These are phyloP conservation scores for Colletotrichum sp. DNA, from an alignment of 2,329 filamentous ascomycete species.

Conservation along the genomic window DNA sequence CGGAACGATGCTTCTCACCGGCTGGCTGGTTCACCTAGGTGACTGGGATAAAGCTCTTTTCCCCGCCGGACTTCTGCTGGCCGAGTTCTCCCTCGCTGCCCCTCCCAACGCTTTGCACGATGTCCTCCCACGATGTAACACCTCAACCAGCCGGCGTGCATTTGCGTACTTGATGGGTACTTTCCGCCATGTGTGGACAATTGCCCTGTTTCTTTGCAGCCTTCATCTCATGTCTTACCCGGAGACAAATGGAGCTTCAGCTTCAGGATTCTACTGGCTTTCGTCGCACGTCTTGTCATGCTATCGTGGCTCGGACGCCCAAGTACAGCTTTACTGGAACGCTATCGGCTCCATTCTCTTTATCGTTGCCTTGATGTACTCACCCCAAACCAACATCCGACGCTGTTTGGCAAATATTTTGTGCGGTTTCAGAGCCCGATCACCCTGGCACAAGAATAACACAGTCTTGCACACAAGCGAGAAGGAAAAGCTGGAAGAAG, in stretches of 20 bases:
- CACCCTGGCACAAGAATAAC: not conserved
- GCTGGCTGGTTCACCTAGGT: conserved; percentile 35
- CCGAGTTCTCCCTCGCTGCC: conserved; percentile 58
- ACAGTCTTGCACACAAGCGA: conserved; percentile 26
- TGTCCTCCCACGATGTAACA: not conserved
- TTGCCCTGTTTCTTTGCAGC: not conserved
- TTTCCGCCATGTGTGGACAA: not conserved
- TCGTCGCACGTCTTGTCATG: not conserved
- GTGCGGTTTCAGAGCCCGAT: not conserved
- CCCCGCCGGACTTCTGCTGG: conserved; percentile 53
- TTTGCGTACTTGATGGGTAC: not conserved
- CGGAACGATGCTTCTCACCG: conserved; percentile 41
- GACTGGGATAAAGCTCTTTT: conserved; percentile 8
- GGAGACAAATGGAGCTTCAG: not conserved
- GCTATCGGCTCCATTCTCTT: conserved; percentile 14
- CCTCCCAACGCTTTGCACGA: conserved; percentile 28
- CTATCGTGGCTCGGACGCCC: not conserved
- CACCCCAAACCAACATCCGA: conserved; percentile 32
- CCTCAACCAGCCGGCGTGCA: not conserved
- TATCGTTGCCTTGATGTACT: conserved; percentile 25
- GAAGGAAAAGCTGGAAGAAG: conserved; percentile 39
- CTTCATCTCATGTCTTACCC: conserved; percentile 1
- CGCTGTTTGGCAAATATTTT: not conserved
- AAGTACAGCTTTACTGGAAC: conserved; percentile 27
- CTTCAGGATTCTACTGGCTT: not conserved